Conservation (phyloP, 106 monocot species). For the Phalaenopsis aphrodite region DNA sequence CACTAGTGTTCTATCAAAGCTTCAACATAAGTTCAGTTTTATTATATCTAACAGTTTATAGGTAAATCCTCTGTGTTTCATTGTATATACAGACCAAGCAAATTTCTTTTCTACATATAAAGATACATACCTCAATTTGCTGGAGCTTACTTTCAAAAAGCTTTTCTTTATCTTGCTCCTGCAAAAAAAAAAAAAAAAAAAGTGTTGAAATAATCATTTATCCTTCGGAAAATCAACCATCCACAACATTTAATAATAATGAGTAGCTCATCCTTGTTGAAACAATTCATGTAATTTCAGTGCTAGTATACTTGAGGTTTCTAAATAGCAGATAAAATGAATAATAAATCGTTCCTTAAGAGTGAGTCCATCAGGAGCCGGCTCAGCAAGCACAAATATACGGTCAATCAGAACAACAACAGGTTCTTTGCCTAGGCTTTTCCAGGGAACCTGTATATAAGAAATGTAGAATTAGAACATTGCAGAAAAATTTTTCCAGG, state of each 20-base stretch:
- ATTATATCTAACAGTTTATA: not conserved
- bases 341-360: slow-evolving; percentile 42
- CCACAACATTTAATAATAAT: not conserved
- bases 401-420: slow-evolving; percentile 92
- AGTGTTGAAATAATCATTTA: not conserved
- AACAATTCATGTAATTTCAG: not conserved
- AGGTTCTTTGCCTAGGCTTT: slow-evolving; percentile 95
- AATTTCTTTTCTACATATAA: not conserved
- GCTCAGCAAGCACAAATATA: slow-evolving; percentile 89
- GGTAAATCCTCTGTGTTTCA: not conserved
- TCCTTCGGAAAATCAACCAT: not conserved
- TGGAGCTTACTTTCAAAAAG: slow-evolving; percentile 86
- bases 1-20: not conserved
- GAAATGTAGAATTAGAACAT: not conserved
- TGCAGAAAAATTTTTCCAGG: not conserved
- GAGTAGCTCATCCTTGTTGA: not conserved
- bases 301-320: not conserved
- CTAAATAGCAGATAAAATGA: slow-evolving; percentile 4
- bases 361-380: slow-evolving; percentile 67
- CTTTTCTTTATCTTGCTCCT: slow-evolving; percentile 92
- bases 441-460: slow-evolving; percentile 83
- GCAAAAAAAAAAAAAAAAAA: slow-evolving; percentile 1
- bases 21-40: not conserved
- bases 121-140: slow-evolving; percentile 63
- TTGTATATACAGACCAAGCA: not conserved